These are phyloP conservation scores for Phanerochaete carnosa DNA, from an alignment of 768 basidiomycete species.

Conservation along the genomic window DNA sequence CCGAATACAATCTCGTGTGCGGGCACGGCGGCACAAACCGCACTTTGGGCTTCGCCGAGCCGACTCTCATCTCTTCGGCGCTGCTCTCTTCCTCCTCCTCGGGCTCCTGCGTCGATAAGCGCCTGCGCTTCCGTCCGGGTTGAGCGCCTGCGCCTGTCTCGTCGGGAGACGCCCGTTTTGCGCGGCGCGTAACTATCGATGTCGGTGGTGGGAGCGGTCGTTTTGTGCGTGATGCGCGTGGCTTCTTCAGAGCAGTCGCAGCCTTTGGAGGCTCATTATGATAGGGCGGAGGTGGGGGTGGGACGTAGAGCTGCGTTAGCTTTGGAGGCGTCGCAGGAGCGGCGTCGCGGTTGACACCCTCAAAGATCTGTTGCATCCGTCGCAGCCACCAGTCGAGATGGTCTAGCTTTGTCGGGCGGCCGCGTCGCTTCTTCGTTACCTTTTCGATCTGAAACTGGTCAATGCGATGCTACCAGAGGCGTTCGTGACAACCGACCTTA, in stretches of 20 bases:
- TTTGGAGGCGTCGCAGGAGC: background rate
- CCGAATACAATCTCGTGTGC: background rate
- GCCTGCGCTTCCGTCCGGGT: background rate
- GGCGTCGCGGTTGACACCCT: slow-evolving; percentile 29
- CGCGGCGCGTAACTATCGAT: background rate
- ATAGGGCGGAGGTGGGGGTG: background rate
- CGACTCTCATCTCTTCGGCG: background rate
- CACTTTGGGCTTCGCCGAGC: background rate
- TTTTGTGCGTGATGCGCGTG: background rate
- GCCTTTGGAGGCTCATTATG: background rate
- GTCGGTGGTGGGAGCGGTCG: background rate
- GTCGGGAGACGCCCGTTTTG: background rate
- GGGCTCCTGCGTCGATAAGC: background rate
- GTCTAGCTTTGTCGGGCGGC: slow-evolving; percentile 36
- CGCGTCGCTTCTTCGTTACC: slow-evolving; percentile 54
- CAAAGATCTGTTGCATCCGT: slow-evolving; percentile 49
- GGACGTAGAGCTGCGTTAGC: background rate
- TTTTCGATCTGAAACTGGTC: slow-evolving; percentile 52
- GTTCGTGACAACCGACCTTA: slow-evolving; percentile 37
- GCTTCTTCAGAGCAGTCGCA: background rate
- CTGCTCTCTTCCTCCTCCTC: slow-evolving; percentile 1
- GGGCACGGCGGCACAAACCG: background rate
- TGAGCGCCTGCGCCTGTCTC: background rate
- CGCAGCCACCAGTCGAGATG: slow-evolving; percentile 54
- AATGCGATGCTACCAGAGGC: background rate